phyloP scores from a whole-genome alignment of 208 protist species.

The Spongospora subterranea region DNA sequence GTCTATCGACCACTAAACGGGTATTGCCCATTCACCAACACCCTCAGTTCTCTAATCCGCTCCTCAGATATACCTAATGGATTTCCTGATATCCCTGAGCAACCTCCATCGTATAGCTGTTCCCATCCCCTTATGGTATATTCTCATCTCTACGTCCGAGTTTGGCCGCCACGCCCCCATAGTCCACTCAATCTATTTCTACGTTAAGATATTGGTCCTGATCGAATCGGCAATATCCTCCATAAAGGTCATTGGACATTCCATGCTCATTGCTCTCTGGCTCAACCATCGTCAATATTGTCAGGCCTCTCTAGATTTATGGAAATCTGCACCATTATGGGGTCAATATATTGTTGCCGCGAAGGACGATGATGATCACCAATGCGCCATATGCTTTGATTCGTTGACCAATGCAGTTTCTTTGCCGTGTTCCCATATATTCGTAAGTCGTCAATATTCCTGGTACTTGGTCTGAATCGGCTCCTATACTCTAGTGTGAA shows the following conservation, averaged over 20 bases:
- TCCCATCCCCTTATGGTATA: background rate
- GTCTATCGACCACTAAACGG: background rate
- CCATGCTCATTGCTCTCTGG: background rate
- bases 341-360: background rate
- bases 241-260: background rate
- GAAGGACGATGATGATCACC: background rate
- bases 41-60: background rate
- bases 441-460: background rate
- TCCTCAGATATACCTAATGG: background rate
- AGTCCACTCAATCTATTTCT: background rate
- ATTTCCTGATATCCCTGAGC: background rate
- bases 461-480: background rate
- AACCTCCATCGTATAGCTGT: background rate
- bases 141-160: background rate
- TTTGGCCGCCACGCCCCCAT: background rate
- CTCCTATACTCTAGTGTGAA: background rate
- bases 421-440: background rate
- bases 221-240: background rate
- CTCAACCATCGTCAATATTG: background rate
- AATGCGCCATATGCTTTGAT: background rate
- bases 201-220: background rate
- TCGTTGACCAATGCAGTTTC: background rate
- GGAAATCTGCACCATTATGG: background rate
- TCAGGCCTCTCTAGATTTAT: background rate
- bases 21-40: background rate